Percentiles rank a stretch among this genome's conserved stretches.
These are phyloP conservation scores for Dipteronia sinensis DNA, from an alignment of 345 rosid species.

Conservation along the genomic window DNA sequence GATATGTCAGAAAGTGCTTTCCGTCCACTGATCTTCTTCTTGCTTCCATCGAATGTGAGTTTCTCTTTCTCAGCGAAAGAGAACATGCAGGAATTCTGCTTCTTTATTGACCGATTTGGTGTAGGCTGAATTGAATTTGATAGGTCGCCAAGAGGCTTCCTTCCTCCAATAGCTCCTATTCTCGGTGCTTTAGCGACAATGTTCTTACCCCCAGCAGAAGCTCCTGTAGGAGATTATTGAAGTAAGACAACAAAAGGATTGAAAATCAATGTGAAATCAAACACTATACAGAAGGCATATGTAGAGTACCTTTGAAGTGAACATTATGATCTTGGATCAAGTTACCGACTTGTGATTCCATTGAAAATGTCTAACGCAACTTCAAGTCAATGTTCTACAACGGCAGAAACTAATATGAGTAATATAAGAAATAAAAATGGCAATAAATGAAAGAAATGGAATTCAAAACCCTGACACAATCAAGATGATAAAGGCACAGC, in stretches of 20 bases:
- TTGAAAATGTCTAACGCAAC: background rate
- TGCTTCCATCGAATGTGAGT: background rate
- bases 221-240: constrained; percentile 21
- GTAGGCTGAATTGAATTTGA: constrained; percentile 51
- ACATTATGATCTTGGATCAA: constrained; percentile 40
- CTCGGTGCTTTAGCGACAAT: constrained; percentile 4
- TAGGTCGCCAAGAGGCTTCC: constrained; percentile 68
- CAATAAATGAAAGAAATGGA: background rate
- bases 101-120: constrained; percentile 35
- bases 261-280: background rate
- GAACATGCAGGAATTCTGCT: constrained; percentile 20
- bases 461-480: background rate
- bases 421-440: background rate
- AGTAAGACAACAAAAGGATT: background rate
- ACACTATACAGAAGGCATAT: background rate
- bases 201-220: constrained; percentile 16
- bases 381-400: constrained; percentile 11
- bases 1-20: constrained; percentile 66
- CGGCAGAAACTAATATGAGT: background rate
- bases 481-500: background rate
- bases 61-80: constrained; percentile 28
- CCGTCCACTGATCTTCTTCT: constrained; percentile 22
- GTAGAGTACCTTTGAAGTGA: constrained; percentile 32
- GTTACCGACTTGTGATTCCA: constrained; percentile 41
- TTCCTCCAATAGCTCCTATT: constrained; percentile 42